A percentile compares a stretch with the other conserved stretches of the same genome.
Evolutionary conservation across 208 protist genomes (phyloP).

Genomic region (Entamoeba dispar): DNA sequence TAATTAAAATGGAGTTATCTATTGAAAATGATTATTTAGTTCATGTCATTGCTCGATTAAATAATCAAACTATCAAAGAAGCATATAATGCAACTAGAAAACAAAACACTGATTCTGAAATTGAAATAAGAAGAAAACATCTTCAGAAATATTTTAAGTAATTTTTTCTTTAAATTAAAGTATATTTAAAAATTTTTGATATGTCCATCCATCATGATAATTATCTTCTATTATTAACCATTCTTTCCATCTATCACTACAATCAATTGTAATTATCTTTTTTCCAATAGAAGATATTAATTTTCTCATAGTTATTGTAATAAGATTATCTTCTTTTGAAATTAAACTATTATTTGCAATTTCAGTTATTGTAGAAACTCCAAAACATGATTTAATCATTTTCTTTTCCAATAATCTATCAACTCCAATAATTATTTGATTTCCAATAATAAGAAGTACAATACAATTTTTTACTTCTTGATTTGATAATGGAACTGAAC

Average conservation of each 20-base stretch:
- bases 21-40: too few species aligned
- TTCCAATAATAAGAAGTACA: not conserved
- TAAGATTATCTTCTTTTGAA: not conserved
- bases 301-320: not conserved
- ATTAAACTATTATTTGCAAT: not conserved
- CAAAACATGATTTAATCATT: not conserved
- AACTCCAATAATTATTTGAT: not conserved
- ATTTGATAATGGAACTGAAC: not conserved
- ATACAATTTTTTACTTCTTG: not conserved
- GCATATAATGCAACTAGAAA: too few species aligned
- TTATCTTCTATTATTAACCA: not conserved
- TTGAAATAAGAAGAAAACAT: too few species aligned
- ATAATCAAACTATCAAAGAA: too few species aligned
- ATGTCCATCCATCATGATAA: not conserved
- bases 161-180: too few species aligned
- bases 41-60: too few species aligned
- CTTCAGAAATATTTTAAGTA: too few species aligned
- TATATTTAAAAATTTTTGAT: not conserved
- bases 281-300: not conserved
- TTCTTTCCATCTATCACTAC: not conserved
- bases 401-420: not conserved
- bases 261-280: not conserved
- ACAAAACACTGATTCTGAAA: too few species aligned
- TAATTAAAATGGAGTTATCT: too few species aligned
- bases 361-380: not conserved